These are phyloP conservation scores for Aureobasidium lini DNA, from an alignment of 2,329 filamentous ascomycete genomes.

Conservation along the genomic window DNA sequence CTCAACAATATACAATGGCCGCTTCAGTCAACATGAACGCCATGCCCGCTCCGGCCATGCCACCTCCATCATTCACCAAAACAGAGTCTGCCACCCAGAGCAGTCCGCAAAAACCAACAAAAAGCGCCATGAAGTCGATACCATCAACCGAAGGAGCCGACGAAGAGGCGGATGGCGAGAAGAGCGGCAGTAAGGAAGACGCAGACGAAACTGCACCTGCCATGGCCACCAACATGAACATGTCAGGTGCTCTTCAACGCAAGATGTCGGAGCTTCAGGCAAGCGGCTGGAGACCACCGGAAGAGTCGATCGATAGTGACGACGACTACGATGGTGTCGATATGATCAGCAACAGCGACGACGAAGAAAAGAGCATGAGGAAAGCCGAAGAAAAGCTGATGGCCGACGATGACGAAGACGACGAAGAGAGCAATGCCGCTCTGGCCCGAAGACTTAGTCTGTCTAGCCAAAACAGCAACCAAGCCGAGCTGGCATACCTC, in stretches of 20 bases:
- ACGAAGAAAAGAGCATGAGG: slow-evolving; percentile 19
- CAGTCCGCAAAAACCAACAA: not conserved
- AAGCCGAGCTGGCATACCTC: slow-evolving; percentile 15
- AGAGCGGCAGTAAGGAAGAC: slow-evolving; percentile 5
- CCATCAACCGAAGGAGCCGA: not conserved
- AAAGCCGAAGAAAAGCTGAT: slow-evolving; percentile 18
- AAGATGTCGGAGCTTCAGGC: slow-evolving; percentile 20
- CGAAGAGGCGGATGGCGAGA: slow-evolving; percentile 13
- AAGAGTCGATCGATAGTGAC: slow-evolving; percentile 18
- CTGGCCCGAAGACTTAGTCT: slow-evolving; percentile 21
- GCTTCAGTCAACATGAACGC: not conserved
- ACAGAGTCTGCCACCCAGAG: slow-evolving; percentile 16
- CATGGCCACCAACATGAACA: slow-evolving; percentile 2
- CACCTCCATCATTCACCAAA: not conserved
- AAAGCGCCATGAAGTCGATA: slow-evolving; percentile 1
- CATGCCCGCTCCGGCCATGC: not conserved
- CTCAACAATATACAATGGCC: slow-evolving; percentile 7
- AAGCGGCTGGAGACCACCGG: slow-evolving; percentile 18
- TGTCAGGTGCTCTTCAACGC: slow-evolving; percentile 20
- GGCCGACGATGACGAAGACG: slow-evolving; percentile 19
- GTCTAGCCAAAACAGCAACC: slow-evolving; percentile 19
- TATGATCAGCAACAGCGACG: slow-evolving; percentile 25
- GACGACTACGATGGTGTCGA: slow-evolving; percentile 26
- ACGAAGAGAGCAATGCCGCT: slow-evolving; percentile 15
- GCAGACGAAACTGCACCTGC: slow-evolving; percentile 14